Base-by-base conservation (phyloP, 1,139 yeast genomes). In the Starmera stellimalicola region DNA sequence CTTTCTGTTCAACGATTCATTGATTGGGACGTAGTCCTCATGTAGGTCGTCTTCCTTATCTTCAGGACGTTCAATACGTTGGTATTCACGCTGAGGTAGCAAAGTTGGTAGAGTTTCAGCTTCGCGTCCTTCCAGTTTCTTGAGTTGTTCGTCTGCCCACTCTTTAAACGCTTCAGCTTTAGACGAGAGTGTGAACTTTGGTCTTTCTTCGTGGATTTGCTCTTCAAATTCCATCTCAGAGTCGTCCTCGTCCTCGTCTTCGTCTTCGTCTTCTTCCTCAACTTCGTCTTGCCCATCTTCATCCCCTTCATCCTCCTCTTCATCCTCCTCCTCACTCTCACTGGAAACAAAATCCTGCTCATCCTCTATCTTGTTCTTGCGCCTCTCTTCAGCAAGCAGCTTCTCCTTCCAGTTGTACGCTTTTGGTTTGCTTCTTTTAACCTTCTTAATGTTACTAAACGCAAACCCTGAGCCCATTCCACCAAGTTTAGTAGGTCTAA, bases 381-480 rank as follows among this genome's bases (percentile, higher is more conserved):
- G 60, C 36, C 49, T 58, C 36, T 68, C 69, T 35, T 71, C 72
- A 29, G 55, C 55, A 35, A 69, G 78, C 5, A 75, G 54, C 32
- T 62, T 60, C 20, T 66, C 64, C 46, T 77, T 66, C 84, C 84
- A 77, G 30, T 71, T 72, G 44, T 72, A 72, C 24, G 63, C 62
- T 37, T 63, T 65, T 42, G 62, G 63, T 36, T 75, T 65, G 3
- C 51, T 39, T 37, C 63, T 68, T 31, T 65, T 66, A 3, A 68
- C 58, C 36, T 65, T 68, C 22, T 70, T 69, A 12, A 78, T 57
- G 47, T 75, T 72, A 9, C 64, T 59, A 52, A 84, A 83, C 1
- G 83, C 83, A 54, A 83, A 82, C 0, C 88, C 88, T 36, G 57
- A 55, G 0, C 83, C 81, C 12, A 63, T 48, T 0, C 81, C 81